phyloP scores from a whole-genome alignment of 129 eudicot species.

The sunflower (Helianthus annuus) region DNA sequence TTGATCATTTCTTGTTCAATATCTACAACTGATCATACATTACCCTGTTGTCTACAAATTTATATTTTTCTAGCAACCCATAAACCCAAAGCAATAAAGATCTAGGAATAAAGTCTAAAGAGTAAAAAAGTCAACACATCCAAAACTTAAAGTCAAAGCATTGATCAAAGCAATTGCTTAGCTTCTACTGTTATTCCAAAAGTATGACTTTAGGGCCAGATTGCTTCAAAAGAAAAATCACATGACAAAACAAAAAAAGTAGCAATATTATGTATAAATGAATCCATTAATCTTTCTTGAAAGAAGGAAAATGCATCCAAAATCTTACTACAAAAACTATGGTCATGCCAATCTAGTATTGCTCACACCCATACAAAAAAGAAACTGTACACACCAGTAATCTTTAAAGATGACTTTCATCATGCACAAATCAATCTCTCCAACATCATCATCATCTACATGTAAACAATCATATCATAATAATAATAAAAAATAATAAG shows the following conservation, averaged over 20 bases:
- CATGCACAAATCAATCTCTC: slow-evolving; percentile 45
- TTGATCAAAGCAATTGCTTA: slow-evolving; percentile 21
- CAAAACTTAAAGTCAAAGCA: slow-evolving; percentile 9
- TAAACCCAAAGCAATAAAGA: background rate
- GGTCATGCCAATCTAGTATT: slow-evolving; percentile 44
- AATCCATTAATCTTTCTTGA: slow-evolving; percentile 33
- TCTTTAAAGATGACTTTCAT: slow-evolving; percentile 27
- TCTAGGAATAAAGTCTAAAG: background rate
- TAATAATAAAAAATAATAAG: background rate
- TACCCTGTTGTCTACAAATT: too few species aligned
- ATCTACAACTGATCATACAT: too few species aligned
- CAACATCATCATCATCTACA: slow-evolving; percentile 38
- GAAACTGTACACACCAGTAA: slow-evolving; percentile 53
- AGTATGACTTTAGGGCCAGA: slow-evolving; percentile 17
- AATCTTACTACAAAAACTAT: slow-evolving; percentile 30
- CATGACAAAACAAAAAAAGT: background rate
- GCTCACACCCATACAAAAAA: slow-evolving; percentile 32
- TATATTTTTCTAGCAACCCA: too few species aligned
- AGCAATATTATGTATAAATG: background rate
- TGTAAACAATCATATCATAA: slow-evolving; percentile 16
- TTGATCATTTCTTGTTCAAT: too few species aligned
- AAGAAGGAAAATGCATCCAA: slow-evolving; percentile 24
- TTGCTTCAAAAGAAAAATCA: slow-evolving; percentile 23
- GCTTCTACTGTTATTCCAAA: slow-evolving; percentile 20
- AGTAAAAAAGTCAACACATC: slow-evolving; percentile 14